Base-by-base conservation (phyloP, 352 stramenopile species). In the Globisporangium heterothallicum region DNA sequence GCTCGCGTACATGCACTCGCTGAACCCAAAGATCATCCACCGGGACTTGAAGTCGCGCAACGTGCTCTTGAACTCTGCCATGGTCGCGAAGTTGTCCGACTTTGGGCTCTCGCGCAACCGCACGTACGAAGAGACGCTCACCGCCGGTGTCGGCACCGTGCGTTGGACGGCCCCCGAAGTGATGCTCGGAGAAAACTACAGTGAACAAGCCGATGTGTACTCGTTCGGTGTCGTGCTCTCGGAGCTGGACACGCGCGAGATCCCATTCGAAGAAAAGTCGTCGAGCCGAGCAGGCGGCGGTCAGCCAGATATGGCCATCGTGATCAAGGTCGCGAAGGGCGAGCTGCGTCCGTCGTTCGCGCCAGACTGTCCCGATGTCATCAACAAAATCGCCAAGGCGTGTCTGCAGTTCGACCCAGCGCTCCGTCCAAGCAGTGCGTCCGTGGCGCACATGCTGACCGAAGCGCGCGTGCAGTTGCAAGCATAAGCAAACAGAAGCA, bases 161-260 rank as follows among this genome's bases (percentile, higher is more conserved):
- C 82, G 82, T 53, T 95, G 84, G 84, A 93, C 78, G 12, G 84
- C 84, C 18, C 84, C 84, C 13, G 84, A 95, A 50, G 82, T 95
- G 19, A 92, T 95, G 78, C 74, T 92, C 10, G 84, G 83, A 16
- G 82, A 92, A 44, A 90, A 92, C 63, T 93, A 93, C 67, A 85
- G 72, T 26, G 84, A 93, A 51, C 73, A 90, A 62, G 80, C 81
- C 25, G 84, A 95, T 49, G 78, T 95, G 43, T 95, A 92, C 75
- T 93, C 84, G 64, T 95, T 88, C 48, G 84, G 84, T 58, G 80
- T 94, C 47, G 84, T 94, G 56, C 71, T 94, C 22, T 89, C 73
- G 38, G 84, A 94, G 57, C 61, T 94, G 26, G 84, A 94, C 63
- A 92, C 84, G 55, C 84, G 74, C 41, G 81, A 91, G 68, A 92